Evolutionary conservation across 179 eudicot genomes (phyloP), one percentile per base, ranked within the genome.

Genomic region (Corrigiola litoralis): DNA sequence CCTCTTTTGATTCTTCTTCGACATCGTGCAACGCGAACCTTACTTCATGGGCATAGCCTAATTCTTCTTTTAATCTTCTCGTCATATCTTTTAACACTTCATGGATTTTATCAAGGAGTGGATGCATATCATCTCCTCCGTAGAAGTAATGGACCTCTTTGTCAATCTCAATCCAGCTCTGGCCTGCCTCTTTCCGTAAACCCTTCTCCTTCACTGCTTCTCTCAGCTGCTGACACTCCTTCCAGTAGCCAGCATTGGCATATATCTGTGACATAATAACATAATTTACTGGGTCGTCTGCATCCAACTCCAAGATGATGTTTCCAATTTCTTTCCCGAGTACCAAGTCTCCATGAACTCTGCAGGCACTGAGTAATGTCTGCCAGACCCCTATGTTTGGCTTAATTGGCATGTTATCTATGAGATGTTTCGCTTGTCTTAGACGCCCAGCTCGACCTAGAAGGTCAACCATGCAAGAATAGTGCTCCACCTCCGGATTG

Each of bases 81-180:
- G 85, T 89, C 83, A 87, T 61, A 68, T 81, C 79, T 58, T 72
- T 80, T 62, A 89, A 61, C 27, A 73, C 34, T 48, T 68, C 41
- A 63, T 76, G 87, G 62, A 89, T 85, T 53, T 74, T 71, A 28
- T 63, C 57, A 10, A 74, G 75, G 10, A 85, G 84, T 21, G 82
- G 90, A 71, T 89, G 94, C 38, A 72, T 75, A 72, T 87, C 85
- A 41, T 87, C 96, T 63, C 87, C 89, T 55, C 85, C 88, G 57
- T 77, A 83, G 66, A 87, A 89, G 76, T 76, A 80, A 58, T 89
- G 96, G 46, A 85, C 74, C 72, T 77, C 66, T 66, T 85, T 85
- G 63, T 84, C 80, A 14, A 84, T 65, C 58, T 81, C 84, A 16
- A 81, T 80, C 84, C 81, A 81, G 58, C 84, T 81, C 38, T 77